Base-by-base conservation (phyloP, 2,329 filamentous ascomycete species). In the Aspergillus sp. region DNA sequence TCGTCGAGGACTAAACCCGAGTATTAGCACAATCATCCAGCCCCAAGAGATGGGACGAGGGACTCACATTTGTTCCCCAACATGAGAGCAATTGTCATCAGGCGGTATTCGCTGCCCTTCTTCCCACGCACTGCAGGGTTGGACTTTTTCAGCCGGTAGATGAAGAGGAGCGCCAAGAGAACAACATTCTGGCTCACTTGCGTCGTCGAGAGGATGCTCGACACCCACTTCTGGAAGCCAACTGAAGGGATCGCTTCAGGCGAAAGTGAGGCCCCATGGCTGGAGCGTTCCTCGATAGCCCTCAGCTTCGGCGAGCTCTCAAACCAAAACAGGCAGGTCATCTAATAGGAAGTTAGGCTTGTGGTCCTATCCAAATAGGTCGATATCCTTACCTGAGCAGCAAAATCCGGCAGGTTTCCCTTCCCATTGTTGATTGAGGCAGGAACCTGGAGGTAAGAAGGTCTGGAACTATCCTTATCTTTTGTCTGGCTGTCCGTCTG, bases 321-420 rank as follows among this genome's bases (percentile, higher is more conserved):
- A 72, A 98, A 98, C 93, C 95, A 98, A 78, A 98, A 97, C 13
- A 99, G 82, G 70, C 93, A 97, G 12, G 93, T 96, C 75, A 98
- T 90, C 90, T 96, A 68, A 3, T 57, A 45, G 13, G 30, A n/a
- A 13, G 24, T 66, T 44, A 65, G 51, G 51, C 56, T 50, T 51
- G 13, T 50, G 34, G 12, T 24, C 3, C 37, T 52, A 22, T 13
- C 37, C 5, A 19, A 17, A 13, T 8, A 5, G 11, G 44, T 5
- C 27, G 45, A 30, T 11, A 6, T 33, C 5, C 63, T 62, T 75
- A 93, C 90, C 82, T 92, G 86, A 57, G 91, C 90, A 52, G 91
- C 89, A 73, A 96, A 92, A 68, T 95, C 90, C 9, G 90, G 84
- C 64, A 96, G 73, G 68, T 85, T 93, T 7, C 90, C 90, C 46